phyloP scores from a whole-genome alignment of 208 protist species.

The Sergeia podlipaevii region DNA sequence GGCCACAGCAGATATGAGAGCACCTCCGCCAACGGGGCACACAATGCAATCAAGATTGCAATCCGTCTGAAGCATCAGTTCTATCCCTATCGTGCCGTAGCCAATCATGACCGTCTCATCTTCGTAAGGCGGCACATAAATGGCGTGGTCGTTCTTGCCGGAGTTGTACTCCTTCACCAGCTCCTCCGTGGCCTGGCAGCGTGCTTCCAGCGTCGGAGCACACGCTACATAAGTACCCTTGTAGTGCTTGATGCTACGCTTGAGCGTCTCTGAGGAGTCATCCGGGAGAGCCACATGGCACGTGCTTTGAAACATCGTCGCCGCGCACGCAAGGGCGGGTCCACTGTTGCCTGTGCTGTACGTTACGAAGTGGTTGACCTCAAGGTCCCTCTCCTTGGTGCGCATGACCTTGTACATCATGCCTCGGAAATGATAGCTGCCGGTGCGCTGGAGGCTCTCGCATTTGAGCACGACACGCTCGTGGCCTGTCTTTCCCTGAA shows the following conservation, averaged over 20 bases:
- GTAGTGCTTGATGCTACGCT: conserved; percentile 60
- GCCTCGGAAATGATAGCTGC: conserved; percentile 67
- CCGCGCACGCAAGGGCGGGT: conserved; percentile 87
- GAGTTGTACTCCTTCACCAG: conserved; percentile 44
- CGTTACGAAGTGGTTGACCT: conserved; percentile 77
- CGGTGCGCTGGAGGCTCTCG: conserved; percentile 77
- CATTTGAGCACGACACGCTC: conserved; percentile 69
- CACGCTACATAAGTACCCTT: conserved; percentile 40
- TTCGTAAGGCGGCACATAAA: conserved; percentile 91
- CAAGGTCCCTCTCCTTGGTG: conserved; percentile 58
- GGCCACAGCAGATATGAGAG: conserved; percentile 83
- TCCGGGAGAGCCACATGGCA: conserved; percentile 89
- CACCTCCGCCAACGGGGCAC: conserved; percentile 85
- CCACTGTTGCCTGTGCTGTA: conserved; percentile 92
- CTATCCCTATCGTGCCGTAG: conserved; percentile 82
- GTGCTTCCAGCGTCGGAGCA: conserved; percentile 45
- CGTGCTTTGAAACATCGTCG: conserved; percentile 65
- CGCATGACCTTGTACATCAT: conserved; percentile 72
- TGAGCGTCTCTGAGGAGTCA: conserved; percentile 69
- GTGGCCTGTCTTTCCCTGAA: conserved; percentile 39
- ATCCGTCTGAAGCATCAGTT: conserved; percentile 86
- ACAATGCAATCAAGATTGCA: conserved; percentile 81
- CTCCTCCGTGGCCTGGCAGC: conserved; percentile 22
- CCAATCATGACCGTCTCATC: conserved; percentile 90
- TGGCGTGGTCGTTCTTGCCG: conserved; percentile 44